Percentiles rank a stretch among this genome's conserved stretches.
These are phyloP conservation scores for Suillus luteus DNA, from an alignment of 768 basidiomycete species.

Conservation along the genomic window DNA sequence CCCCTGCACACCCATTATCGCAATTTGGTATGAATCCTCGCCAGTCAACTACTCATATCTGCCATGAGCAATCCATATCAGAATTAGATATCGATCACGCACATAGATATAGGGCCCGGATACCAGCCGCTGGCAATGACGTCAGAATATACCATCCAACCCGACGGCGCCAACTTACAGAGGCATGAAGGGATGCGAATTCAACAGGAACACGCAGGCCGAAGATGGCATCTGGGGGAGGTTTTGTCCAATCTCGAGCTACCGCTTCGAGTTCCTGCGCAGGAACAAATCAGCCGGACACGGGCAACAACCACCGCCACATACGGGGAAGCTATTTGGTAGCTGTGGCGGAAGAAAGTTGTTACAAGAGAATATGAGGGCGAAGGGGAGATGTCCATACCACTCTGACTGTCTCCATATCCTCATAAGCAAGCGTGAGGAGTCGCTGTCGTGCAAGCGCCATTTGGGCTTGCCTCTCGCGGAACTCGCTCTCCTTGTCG, in stretches of 20 bases:
- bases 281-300: constrained; percentile 12
- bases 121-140: constrained; percentile 61
- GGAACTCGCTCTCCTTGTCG: constrained; percentile 63
- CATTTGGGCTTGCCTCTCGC: constrained; percentile 58
- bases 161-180: constrained; percentile 49
- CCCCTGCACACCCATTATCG: constrained; percentile 80
- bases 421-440: constrained; percentile 78
- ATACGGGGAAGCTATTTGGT: constrained; percentile 64
- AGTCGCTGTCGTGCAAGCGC: constrained; percentile 73
- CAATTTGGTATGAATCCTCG: constrained; percentile 89
- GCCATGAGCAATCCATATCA: constrained; percentile 25
- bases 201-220: constrained; percentile 83
- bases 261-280: constrained; percentile 75
- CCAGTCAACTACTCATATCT: constrained; percentile 59
- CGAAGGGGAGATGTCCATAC: constrained; percentile 37
- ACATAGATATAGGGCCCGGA: constrained; percentile 86
- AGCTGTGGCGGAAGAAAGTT: constrained; percentile 45
- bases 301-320: constrained; percentile 24
- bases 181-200: constrained; percentile 81
- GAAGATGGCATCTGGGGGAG: constrained; percentile 78
- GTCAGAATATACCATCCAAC: constrained; percentile 24
- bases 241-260: constrained; percentile 85
- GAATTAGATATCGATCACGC: constrained; percentile 29
- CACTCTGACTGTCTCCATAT: constrained; percentile 85
- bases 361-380: constrained; percentile 17